Evolutionary conservation across 768 basidiomycete genomes (phyloP), one percentile per base, ranked within the genome.

Genomic region (Macrocybe gigantea): DNA sequence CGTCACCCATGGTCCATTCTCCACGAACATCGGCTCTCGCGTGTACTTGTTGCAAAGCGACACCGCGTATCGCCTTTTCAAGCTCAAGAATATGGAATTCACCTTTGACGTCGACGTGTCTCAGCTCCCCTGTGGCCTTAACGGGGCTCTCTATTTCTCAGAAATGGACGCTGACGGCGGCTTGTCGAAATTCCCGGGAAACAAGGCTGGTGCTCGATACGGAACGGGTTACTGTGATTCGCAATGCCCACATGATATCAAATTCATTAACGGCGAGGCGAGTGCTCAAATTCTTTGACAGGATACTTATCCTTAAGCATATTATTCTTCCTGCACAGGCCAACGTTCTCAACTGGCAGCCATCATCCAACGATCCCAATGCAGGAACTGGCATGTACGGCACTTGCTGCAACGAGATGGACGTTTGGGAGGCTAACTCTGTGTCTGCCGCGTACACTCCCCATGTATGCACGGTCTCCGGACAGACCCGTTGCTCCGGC

Each of bases 141-240:
- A 82, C 60, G 80, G 75, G 54, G 79, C 79, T 8, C 64, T 82
- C 48, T 82, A 82, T 69, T 78, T 82, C 64, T 64, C 68, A 44
- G 70, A 75, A 62, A 82, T 81, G 80, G 78, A 75, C 55, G 70
- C 70, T 8, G 79, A 80, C 54, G 80, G 80, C 63, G 80, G 79
- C 33, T 57, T 62, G 38, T 49, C 68, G 48, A 64, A 69, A 55
- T 76, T 63, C 65, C 56, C 77, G 33, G 64, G 53, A 56, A 82
- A 82, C 72, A 75, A 77, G 68, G 79, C 79, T 12, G 70, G 71
- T 32, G 65, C 69, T 41, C 64, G 77, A 60, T 82, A 75, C 63
- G 79, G 79, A 41, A 79, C 79, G n/a, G 80, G 80, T 10, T 82
- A 82, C 64, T 81, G 80, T 61, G 80, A 82, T 60, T 72, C 80